Percentiles rank a stretch among this genome's conserved stretches.
Conservation (phyloP, 2,329 filamentous ascomycete genomes). For the Xylaria sp. region DNA sequence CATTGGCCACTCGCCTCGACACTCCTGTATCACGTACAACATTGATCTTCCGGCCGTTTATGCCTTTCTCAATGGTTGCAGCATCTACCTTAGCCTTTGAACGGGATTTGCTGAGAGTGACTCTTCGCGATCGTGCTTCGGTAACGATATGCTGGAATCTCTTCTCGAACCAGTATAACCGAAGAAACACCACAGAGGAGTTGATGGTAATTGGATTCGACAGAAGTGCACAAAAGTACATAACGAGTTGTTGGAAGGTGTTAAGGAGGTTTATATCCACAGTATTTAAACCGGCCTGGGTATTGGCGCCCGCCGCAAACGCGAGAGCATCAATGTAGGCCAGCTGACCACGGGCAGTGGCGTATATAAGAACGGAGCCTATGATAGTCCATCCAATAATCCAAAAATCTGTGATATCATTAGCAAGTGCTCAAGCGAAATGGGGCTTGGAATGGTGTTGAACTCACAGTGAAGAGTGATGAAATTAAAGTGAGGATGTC, state of each 20-base stretch:
- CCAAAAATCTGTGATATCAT: constrained; percentile 72
- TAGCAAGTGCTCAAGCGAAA: constrained; percentile 26
- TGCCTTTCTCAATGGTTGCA: constrained; percentile 67
- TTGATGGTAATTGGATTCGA: constrained; percentile 88
- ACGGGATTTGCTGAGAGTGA: constrained; percentile 71
- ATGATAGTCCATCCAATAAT: constrained; percentile 79
- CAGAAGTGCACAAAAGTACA: constrained; percentile 77
- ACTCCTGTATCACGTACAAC: constrained; percentile 70
- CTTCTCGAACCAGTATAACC: constrained; percentile 98
- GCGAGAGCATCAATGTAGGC: constrained; percentile 89
- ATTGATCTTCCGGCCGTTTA: constrained; percentile 73
- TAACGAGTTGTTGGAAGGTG: constrained; percentile 77
- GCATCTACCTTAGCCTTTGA: constrained; percentile 60
- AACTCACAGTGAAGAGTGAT: constrained; percentile 80
- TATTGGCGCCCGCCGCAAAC: constrained; percentile 85
- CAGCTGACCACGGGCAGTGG: constrained; percentile 66
- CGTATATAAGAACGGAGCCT: constrained; percentile 81
- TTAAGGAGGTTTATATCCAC: constrained; percentile 73
- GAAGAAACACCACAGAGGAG: constrained; percentile 87
- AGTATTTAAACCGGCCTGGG: constrained; percentile 93
- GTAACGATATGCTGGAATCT: constrained; percentile 86
- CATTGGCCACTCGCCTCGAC: constrained; percentile 69
- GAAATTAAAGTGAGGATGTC: constrained; percentile 79
- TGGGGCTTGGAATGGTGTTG: neutral
- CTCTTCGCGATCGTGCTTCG: constrained; percentile 75